Evolutionary conservation across 2,329 filamentous ascomycete species (phyloP).

Genomic region (Cryoendolithus antarcticus): DNA sequence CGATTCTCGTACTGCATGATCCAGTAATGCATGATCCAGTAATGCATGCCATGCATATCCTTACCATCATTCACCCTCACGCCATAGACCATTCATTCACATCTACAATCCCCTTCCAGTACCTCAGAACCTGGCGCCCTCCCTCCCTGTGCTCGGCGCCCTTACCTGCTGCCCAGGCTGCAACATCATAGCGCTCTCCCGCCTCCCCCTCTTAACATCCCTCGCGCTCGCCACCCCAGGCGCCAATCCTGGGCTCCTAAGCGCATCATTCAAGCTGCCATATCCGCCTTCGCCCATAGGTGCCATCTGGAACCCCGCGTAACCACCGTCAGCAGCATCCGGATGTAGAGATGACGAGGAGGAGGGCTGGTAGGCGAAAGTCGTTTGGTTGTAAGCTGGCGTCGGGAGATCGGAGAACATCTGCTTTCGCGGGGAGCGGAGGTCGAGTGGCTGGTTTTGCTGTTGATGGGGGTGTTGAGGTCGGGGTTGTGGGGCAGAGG

Average conservation of each 20-base stretch:
- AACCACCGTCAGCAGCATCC: constrained; percentile 18
- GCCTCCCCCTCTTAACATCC: constrained; percentile 15
- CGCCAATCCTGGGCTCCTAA: constrained; percentile 14
- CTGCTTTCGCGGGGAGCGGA: constrained; percentile 52
- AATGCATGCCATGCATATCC: no score
- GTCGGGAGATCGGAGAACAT: constrained; percentile 57
- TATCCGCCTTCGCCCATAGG: constrained; percentile 22
- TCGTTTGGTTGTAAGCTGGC: constrained; percentile 47
- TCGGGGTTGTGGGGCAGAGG: constrained; percentile 16
- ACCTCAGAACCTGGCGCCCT: no score
- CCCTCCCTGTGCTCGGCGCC: no score
- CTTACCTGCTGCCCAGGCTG: constrained; percentile 4
- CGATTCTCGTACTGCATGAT: no score
- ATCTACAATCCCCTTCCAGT: no score
- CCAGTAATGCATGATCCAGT: no score
- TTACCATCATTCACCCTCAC: no score
- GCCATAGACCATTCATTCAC: no score
- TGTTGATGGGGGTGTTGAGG: constrained; percentile 18
- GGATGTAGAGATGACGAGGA: neutral
- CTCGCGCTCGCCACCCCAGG: constrained; percentile 9
- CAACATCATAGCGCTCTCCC: constrained; percentile 21
- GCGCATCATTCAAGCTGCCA: constrained; percentile 23
- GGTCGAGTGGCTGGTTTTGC: constrained; percentile 40
- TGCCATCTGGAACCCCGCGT: constrained; percentile 20
- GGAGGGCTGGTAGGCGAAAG: constrained; percentile 13